Evolutionary conservation across 2,329 filamentous ascomycete genomes (phyloP).

Genomic region (Penicillium palitans): DNA sequence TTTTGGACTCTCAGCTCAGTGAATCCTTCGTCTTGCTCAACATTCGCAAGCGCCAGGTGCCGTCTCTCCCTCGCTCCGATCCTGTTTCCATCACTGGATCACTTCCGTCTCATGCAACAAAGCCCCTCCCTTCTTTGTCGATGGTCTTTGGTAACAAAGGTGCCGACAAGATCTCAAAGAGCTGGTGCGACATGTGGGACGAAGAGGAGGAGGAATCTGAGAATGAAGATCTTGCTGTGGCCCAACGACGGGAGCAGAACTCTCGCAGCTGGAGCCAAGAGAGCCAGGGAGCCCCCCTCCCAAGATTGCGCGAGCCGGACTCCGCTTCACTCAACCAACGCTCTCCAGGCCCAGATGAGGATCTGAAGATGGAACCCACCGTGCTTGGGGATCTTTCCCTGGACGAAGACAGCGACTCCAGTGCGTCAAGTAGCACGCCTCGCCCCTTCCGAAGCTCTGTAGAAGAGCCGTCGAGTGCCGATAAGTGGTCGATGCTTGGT

Average conservation of each 20-base stretch:
- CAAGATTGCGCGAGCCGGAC: conserved; percentile 56
- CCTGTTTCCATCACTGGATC: conserved; percentile 77
- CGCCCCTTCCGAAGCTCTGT: conserved; percentile 62
- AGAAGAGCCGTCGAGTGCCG: conserved; percentile 54
- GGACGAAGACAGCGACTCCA: conserved; percentile 64
- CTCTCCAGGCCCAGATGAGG: conserved; percentile 38
- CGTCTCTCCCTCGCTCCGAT: conserved; percentile 53
- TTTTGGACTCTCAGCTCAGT: conserved; percentile 78
- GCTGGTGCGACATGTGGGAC: conserved; percentile 98
- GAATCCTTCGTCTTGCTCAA: conserved; percentile 75
- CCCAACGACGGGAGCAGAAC: conserved; percentile 63
- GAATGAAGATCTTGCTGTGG: conserved; percentile 60
- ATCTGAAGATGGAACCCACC: conserved; percentile 12
- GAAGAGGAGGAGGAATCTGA: conserved; percentile 79
- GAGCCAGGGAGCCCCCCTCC: conserved; percentile 58
- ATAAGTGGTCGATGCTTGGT: conserved; percentile 89
- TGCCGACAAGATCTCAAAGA: conserved; percentile 80
- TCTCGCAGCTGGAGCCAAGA: conserved; percentile 78
- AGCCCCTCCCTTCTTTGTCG: conserved; percentile 68
- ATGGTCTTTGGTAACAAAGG: conserved; percentile 74
- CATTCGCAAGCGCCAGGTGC: conserved; percentile 47
- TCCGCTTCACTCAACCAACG: conserved; percentile 54
- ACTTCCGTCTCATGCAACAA: conserved; percentile 63
- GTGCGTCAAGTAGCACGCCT: conserved; percentile 34
- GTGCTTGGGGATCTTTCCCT: conserved; percentile 45